Evolutionary conservation across 2,329 filamentous ascomycete genomes (phyloP).

Genomic region (Venturia effusa): DNA sequence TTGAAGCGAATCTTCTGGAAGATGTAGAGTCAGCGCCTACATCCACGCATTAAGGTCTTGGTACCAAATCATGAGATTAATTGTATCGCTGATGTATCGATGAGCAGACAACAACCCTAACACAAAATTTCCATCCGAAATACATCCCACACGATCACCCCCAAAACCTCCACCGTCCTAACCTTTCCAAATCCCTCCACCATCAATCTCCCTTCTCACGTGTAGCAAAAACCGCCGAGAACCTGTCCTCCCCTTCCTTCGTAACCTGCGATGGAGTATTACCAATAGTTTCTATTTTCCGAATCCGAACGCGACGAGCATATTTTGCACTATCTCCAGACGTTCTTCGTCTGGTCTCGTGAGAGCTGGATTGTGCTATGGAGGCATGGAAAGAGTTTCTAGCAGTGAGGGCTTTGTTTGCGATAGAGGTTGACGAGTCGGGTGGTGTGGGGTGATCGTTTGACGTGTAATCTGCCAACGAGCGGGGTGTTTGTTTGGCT

Average conservation of each 20-base stretch:
- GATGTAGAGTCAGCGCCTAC: no score
- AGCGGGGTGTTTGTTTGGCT: background rate
- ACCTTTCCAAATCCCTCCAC: no score
- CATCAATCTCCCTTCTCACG: background rate
- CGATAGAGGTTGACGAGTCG: background rate
- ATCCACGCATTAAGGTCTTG: no score
- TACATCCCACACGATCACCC: no score
- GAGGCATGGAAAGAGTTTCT: background rate
- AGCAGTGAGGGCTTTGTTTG: background rate
- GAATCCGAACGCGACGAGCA: background rate
- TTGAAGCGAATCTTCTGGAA: no score
- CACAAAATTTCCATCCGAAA: no score
- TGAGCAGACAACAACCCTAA: no score
- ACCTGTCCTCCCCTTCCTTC: background rate
- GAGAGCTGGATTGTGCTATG: background rate
- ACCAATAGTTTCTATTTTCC: background rate
- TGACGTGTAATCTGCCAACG: background rate
- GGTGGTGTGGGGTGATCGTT: background rate
- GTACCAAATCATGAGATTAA: no score
- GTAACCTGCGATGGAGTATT: background rate
- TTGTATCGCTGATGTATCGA: no score
- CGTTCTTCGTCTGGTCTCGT: background rate
- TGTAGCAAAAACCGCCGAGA: background rate
- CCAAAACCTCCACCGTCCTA: no score
- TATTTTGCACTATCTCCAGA: background rate